Percentiles rank a stretch among this genome's conserved stretches.
phyloP scores from a whole-genome alignment of 2,329 filamentous ascomycete species.

The Erysiphe pulchra region DNA sequence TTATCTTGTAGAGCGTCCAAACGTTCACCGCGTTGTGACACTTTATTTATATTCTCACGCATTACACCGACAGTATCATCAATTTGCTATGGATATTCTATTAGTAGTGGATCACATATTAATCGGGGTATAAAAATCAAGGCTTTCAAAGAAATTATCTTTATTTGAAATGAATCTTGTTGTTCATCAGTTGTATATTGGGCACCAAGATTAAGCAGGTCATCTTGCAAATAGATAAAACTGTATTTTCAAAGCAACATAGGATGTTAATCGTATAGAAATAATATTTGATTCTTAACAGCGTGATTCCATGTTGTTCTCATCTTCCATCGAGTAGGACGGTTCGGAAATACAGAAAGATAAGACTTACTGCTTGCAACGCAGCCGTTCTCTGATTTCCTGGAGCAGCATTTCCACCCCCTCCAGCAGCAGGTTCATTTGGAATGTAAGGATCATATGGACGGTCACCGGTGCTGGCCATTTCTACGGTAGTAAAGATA shows the following conservation, averaged over 20 bases:
- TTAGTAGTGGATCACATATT: not conserved
- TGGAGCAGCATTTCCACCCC: constrained; percentile 14
- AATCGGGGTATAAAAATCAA: no score
- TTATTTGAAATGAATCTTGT: no score
- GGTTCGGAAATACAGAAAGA: not conserved
- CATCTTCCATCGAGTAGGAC: not conserved
- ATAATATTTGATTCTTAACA: not conserved
- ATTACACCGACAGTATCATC: constrained; percentile 86
- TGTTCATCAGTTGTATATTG: no score
- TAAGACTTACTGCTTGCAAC: constrained; percentile 56
- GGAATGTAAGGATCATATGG: constrained; percentile 15
- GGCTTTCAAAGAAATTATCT: no score
- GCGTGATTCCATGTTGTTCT: not conserved
- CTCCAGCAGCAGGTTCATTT: constrained; percentile 7
- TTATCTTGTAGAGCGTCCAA: constrained; percentile 79
- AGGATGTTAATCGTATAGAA: not conserved
- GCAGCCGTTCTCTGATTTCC: constrained; percentile 40
- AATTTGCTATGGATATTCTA: constrained; percentile 62
- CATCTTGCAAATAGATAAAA: no score
- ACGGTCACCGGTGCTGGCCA: constrained; percentile 9
- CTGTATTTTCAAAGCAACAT: no score
- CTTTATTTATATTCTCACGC: constrained; percentile 94
- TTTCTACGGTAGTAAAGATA: constrained; percentile 1
- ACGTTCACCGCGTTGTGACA: constrained; percentile 73
- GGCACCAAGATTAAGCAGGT: no score